These are phyloP conservation scores for Cladosporium colombiae DNA, from an alignment of 2,329 filamentous ascomycete species.

Conservation along the genomic window DNA sequence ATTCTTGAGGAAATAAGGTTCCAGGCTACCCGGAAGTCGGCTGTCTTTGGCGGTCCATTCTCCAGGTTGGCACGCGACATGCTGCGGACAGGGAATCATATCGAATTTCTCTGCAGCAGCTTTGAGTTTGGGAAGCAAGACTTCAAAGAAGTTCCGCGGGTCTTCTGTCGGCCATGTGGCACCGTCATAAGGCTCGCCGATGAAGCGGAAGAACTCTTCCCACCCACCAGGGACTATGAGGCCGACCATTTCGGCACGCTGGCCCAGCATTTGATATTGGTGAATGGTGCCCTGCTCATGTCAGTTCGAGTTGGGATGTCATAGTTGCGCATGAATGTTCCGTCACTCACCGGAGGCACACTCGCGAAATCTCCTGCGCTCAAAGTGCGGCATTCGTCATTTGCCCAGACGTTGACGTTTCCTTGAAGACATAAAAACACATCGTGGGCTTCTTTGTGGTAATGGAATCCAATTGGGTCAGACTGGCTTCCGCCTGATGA, in stretches of 20 bases:
- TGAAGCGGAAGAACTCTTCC: slow-evolving; percentile 62
- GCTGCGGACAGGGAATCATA: slow-evolving; percentile 55
- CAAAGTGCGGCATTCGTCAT: slow-evolving; percentile 57
- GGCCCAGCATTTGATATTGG: slow-evolving; percentile 56
- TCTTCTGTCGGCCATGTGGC: slow-evolving; percentile 52
- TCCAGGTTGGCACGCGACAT: slow-evolving; percentile 27
- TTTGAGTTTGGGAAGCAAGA: slow-evolving; percentile 58
- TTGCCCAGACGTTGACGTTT: slow-evolving; percentile 58
- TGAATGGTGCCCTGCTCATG: slow-evolving; percentile 51
- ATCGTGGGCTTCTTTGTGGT: slow-evolving; percentile 58
- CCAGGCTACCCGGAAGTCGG: slow-evolving; percentile 40
- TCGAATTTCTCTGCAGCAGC: slow-evolving; percentile 58
- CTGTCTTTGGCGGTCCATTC: slow-evolving; percentile 34
- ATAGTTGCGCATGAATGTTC: neutral
- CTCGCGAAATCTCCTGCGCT: slow-evolving; percentile 60
- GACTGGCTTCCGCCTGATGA: slow-evolving; percentile 50
- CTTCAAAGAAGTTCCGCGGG: slow-evolving; percentile 51
- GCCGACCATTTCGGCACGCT: slow-evolving; percentile 57
- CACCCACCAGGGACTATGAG: slow-evolving; percentile 60
- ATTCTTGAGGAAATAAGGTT: slow-evolving; percentile 55
- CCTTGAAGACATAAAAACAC: slow-evolving; percentile 60
- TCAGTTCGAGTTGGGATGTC: slow-evolving; percentile 3
- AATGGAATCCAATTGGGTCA: slow-evolving; percentile 57
- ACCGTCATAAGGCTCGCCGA: slow-evolving; percentile 55
- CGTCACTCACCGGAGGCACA: slow-evolving; percentile 53